Base-by-base conservation (phyloP, 768 basidiomycete genomes). In the Serendipita indica region DNA sequence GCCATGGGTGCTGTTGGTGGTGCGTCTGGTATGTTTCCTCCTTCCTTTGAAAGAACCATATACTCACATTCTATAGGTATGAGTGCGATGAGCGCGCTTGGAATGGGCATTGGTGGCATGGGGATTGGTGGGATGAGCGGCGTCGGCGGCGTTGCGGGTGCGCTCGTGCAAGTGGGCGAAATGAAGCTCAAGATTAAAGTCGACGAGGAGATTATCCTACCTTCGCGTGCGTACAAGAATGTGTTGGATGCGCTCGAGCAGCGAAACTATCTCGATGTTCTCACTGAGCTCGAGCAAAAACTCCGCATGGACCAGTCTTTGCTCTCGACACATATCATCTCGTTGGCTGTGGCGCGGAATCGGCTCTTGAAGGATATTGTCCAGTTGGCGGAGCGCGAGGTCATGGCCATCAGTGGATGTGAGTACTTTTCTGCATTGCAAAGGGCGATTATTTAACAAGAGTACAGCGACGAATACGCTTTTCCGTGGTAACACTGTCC, bases 131-230 rank as follows among this genome's bases (percentile, higher is more conserved):
- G 49, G 2, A 54, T 54, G 49, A 54, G 49, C n/a, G 49, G 49
- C 1, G 49, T 54, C n/a, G 49, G 49, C 7, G 78, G 75, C 35
- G 69, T 74, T 7, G 65, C 74, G 37, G 70, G 74, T 30, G 73
- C 72, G 22, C 77, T 81, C 63, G 65, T 79, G 41, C 83, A 85
- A 65, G 75, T 81, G 3, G 89, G 89, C 34, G 88, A 91, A 64
- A 70, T 91, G 41, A 77, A 82, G 52, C 69, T 92, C 64, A 84
- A 82, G 64, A 67, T 91, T 54, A 73, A 77, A 60, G 81, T 91
- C 7, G 79, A 86, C 60, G 90, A 92, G 86, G 87, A 90, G 65
- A 83, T 90, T 27, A 79, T 92, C 39, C 73, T 92, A 34, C 87
- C 89, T 10, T 77, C 77, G 59, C 69, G 72, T 1, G 77, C 75